phyloP scores from a whole-genome alignment of 2,329 filamentous ascomycete species.

The Emmonsia crescens region DNA sequence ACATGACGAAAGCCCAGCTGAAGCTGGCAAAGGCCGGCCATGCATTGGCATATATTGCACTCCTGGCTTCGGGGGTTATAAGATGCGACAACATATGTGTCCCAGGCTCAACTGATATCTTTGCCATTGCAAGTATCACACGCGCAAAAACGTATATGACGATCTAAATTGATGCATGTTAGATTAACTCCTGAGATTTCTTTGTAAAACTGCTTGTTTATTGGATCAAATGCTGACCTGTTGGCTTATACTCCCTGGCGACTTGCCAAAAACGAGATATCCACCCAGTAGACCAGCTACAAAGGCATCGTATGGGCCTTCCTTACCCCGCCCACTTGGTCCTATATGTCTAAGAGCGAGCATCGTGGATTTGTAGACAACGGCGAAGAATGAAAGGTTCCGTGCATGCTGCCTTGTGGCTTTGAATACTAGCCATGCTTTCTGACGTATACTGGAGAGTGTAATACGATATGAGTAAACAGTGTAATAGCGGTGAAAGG shows the following conservation, averaged over 20 bases:
- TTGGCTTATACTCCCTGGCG: slow-evolving; percentile 72
- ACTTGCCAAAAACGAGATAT: slow-evolving; percentile 82
- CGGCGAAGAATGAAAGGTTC: slow-evolving; percentile 84
- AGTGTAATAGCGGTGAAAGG: slow-evolving; percentile 3
- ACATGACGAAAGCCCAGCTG: slow-evolving; percentile 93
- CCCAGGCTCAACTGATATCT: slow-evolving; percentile 61
- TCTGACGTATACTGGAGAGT: slow-evolving; percentile 54
- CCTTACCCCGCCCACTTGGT: slow-evolving; percentile 38
- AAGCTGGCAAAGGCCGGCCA: slow-evolving; percentile 89
- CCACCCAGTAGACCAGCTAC: slow-evolving; percentile 79
- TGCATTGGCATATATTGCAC: slow-evolving; percentile 54
- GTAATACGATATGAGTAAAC: neutral
- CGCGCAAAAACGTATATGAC: slow-evolving; percentile 96
- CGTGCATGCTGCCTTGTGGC: slow-evolving; percentile 83
- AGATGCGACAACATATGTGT: slow-evolving; percentile 31
- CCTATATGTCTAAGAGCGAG: slow-evolving; percentile 55
- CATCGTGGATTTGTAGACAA: slow-evolving; percentile 80
- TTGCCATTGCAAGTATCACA: slow-evolving; percentile 73
- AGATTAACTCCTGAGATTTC: neutral
- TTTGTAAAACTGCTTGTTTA: slow-evolving; percentile 1
- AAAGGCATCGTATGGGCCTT: slow-evolving; percentile 71
- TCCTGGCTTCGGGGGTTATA: slow-evolving; percentile 35
- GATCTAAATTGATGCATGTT: slow-evolving; percentile 48
- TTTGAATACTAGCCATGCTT: slow-evolving; percentile 63
- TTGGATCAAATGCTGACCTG: slow-evolving; percentile 32